Conservation (phyloP, 306 rosid genomes). For the Vigna trinervia region DNA sequence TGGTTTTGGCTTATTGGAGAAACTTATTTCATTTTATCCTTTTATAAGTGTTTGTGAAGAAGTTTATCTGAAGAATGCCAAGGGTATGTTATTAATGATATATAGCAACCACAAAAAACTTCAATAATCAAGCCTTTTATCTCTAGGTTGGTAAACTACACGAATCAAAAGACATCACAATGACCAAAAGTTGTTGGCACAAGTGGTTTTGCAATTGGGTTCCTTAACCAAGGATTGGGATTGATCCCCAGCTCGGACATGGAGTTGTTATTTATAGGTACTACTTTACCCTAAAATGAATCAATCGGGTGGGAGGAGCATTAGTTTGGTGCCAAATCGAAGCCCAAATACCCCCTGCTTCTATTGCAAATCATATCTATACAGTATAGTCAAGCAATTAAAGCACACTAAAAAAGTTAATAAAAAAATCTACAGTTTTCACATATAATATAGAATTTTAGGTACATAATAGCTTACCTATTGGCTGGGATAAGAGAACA, state of each 20-base stretch:
- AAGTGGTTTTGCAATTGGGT: too few species aligned
- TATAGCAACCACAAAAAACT: slow-evolving; percentile 1
- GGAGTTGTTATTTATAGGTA: too few species aligned
- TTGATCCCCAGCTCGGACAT: too few species aligned
- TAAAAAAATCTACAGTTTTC: not conserved
- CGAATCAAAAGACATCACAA: not conserved
- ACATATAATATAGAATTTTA: not conserved
- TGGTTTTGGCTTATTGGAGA: not conserved
- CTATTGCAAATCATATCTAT: not conserved
- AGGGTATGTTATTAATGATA: not conserved
- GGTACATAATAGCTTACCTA: not conserved
- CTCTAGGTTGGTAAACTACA: not conserved
- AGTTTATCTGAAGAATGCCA: not conserved
- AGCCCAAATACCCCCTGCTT: not conserved
- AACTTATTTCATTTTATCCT: not conserved
- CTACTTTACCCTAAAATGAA: too few species aligned
- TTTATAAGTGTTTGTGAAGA: not conserved
- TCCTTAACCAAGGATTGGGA: too few species aligned
- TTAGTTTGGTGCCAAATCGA: too few species aligned
- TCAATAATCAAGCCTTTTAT: not conserved
- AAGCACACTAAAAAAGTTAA: not conserved
- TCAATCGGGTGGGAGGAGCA: too few species aligned
- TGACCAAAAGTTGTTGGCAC: too few species aligned
- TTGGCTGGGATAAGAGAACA: slow-evolving; percentile 21
- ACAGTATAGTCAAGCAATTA: not conserved